phyloP scores from a whole-genome alignment of 2,329 filamentous ascomycete species.

The Pestalotiopsis sp. region DNA sequence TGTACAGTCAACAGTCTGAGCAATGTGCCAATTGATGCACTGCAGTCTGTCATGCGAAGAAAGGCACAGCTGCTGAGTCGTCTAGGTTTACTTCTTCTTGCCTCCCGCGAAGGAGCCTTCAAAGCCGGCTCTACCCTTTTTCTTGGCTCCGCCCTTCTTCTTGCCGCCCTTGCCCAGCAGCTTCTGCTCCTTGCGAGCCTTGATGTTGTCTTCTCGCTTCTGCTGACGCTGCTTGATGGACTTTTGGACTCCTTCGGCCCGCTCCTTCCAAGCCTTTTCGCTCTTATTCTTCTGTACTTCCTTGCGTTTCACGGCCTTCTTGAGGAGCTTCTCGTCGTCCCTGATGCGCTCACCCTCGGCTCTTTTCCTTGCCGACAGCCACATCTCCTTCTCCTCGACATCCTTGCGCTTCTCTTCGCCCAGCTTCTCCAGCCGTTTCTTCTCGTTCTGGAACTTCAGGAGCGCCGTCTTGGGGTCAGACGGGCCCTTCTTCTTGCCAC shows the following conservation, averaged over 20 bases:
- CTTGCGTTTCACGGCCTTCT: conserved; percentile 94
- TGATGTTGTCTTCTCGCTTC: conserved; percentile 80
- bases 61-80: background rate
- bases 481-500: conserved; percentile 77
- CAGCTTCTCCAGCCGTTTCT: conserved; percentile 74
- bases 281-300: conserved; percentile 89
- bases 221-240: conserved; percentile 78
- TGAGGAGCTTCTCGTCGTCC: conserved; percentile 84
- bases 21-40: background rate
- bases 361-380: conserved; percentile 87
- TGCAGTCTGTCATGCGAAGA: background rate
- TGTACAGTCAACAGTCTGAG: background rate
- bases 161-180: conserved; percentile 58
- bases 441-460: conserved; percentile 83
- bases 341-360: conserved; percentile 87
- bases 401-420: conserved; percentile 82
- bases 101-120: conserved; percentile 59
- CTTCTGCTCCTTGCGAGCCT: conserved; percentile 76
- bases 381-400: conserved; percentile 90
- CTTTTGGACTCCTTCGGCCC: conserved; percentile 72
- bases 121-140: conserved; percentile 61
- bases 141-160: conserved; percentile 50
- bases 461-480: conserved; percentile 85
- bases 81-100: conserved; percentile 9
- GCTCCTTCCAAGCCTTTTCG: conserved; percentile 82